Base-by-base conservation (phyloP, 441 rosid genomes). In the Populus hybrid region DNA sequence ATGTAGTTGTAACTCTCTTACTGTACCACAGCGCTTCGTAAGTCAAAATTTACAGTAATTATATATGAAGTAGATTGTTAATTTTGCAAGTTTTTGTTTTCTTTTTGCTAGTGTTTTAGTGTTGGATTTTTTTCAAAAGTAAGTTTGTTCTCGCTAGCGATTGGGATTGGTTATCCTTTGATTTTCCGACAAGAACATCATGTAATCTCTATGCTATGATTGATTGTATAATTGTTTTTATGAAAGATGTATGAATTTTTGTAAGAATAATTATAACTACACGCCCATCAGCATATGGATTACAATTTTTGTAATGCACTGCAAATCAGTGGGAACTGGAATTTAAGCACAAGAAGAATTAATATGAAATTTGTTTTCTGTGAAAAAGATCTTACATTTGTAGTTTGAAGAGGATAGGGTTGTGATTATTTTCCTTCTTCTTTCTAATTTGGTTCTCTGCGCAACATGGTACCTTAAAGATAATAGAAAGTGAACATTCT, bases 161-260 rank as follows among this genome's bases (percentile, higher is more conserved):
- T 83, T 74, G 76, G 77, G 76, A 66, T 74, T 70, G 70, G 74
- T 64, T 74, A 63, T 73, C 77, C 75, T 69, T 59, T 35, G 70
- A 72, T 80, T 84, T 76, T 59, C 57, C n/a, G 77, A 57, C 35
- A 20, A 78, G 46, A 80, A 61, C 71, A 68, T 71, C 30, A 63
- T 87, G 86, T 81, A 86, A 77, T 65, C 40, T 73, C 38, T 40
- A 68, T 78, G 40, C 73, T 83, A 83, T 76, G 77, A 77, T 79
- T 77, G 84, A 82, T 82, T 78, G 79, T 67, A 77, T 67, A 69
- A 73, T 80, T 73, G 9, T 63, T 69, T 73, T 26, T 46, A 38
- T 75, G 74, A 67, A 67, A 35, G 24, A 38, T 69, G 78, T 64
- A 70, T 12, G 61, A 82, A 69, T 73, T 75, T 84, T 78, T 66